Conservation (phyloP, 2,329 filamentous ascomycete genomes). For the Fusarium mangiferae region DNA sequence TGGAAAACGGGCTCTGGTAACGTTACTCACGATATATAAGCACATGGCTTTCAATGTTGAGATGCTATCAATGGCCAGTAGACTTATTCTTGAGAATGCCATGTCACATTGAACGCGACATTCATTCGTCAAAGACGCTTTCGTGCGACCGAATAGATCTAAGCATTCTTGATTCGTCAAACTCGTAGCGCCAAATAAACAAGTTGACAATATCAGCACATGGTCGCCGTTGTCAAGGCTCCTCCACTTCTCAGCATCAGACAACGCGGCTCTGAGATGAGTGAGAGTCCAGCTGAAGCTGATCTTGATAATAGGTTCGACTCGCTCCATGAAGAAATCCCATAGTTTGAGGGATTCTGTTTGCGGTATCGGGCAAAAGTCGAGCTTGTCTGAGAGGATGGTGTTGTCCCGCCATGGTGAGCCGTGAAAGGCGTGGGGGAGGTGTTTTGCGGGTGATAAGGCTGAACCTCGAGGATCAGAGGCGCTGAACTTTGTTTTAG, state of each 20-base stretch:
- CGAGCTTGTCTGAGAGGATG: background rate
- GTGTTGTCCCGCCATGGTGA: slow-evolving; percentile 4
- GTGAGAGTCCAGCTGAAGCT: slow-evolving; percentile 18
- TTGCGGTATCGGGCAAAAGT: background rate
- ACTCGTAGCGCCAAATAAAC: slow-evolving; percentile 7
- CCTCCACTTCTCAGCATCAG: background rate
- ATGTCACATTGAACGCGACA: slow-evolving; percentile 8
- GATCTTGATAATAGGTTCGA: slow-evolving; percentile 20
- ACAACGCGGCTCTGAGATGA: background rate
- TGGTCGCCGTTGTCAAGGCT: background rate
- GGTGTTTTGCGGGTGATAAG: slow-evolving; percentile 2
- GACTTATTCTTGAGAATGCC: slow-evolving; percentile 5
- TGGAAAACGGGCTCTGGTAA: fast-evolving
- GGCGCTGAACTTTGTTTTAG: background rate
- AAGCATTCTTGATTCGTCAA: background rate
- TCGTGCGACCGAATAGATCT: background rate
- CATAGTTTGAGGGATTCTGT: background rate
- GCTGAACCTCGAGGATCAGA: slow-evolving; percentile 7
- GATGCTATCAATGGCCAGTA: background rate
- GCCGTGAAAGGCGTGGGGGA: slow-evolving; percentile 14
- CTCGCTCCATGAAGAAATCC: slow-evolving; percentile 12
- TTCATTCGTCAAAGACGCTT: background rate
- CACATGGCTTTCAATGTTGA: slow-evolving; percentile 9
- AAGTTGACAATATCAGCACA: background rate
- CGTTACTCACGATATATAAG: background rate